Percentiles rank a stretch among this genome's conserved stretches.
These are phyloP conservation scores for Cryphonectria japonica DNA, from an alignment of 2,329 filamentous ascomycete genomes.

Conservation along the genomic window DNA sequence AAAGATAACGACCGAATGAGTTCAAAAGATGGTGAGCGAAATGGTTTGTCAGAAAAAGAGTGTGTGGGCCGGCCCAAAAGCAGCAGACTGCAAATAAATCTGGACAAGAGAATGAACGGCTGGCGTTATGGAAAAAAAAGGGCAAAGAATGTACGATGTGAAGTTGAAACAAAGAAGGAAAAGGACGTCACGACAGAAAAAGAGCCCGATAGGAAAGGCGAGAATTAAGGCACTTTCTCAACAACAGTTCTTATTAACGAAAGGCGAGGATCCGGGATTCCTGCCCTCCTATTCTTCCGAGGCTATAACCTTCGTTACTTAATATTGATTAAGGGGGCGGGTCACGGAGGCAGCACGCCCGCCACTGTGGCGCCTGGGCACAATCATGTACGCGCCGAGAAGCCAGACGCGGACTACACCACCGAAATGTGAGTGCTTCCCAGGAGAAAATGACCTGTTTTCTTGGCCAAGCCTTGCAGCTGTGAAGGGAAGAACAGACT, in stretches of 20 bases:
- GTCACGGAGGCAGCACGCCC: conserved; percentile 1
- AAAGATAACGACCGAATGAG: neutral
- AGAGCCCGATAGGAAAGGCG: neutral
- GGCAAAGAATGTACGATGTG: neutral
- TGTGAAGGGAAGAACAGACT: neutral
- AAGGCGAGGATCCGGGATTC: neutral
- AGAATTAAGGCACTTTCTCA: neutral
- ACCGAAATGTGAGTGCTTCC: neutral
- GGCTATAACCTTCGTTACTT: neutral
- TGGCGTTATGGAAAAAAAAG: conserved; percentile 7
- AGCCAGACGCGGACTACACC: neutral
- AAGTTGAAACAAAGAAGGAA: neutral
- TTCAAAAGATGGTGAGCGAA: neutral
- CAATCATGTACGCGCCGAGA: neutral
- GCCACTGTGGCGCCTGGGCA: neutral
- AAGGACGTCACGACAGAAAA: neutral
- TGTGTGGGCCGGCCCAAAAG: conserved; percentile 22
- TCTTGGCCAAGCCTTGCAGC: neutral
- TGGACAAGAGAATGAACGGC: conserved; percentile 8
- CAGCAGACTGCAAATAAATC: neutral
- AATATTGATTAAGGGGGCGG: conserved; percentile 15
- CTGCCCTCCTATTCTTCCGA: conserved; percentile 2
- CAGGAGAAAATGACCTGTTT: neutral
- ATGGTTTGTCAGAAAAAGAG: neutral
- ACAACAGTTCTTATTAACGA: neutral